Evolutionary conservation across 495 filamentous ascomycete species (phyloP), one percentile per base, ranked within the genome.

Genomic region (Xanthoparmelia taractica): DNA sequence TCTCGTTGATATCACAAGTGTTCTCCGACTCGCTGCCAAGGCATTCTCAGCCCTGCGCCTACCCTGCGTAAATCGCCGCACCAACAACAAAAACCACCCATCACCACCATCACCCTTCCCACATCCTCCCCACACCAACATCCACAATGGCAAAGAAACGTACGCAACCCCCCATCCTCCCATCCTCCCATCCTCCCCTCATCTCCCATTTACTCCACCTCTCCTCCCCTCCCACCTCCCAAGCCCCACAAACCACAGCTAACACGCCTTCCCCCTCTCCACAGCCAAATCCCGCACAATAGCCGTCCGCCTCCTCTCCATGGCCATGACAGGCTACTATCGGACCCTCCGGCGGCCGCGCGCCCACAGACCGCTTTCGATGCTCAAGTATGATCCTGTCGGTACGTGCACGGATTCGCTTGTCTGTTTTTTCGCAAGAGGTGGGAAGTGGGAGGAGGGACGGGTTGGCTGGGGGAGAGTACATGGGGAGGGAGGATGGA

Each of bases 361-460:
- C 58, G 78, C 80, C 31, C 81, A 92, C 63, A 79, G 86, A 45
- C 94, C 95, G 43, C 82, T 97, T 75, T 93, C 89, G 77, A 96
- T 97, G 92, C 80, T 97, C 67, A 99, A 99, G 78, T 97, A 99
- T 74, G 95, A 99, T 77, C 95, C 95, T 63, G 89, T 99, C 69
- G 89, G 96, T 89, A 90, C 76, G 91, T 79, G 29, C 34, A 23
- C 8, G 5, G 4, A 5, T 66, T 29, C 63, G 59, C 18, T 11
- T 23, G n/a, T n/a, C n/a, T n/a, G n/a, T n/a, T n/a, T n/a, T n/a
- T n/a, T n/a, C n/a, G n/a, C n/a, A n/a, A n/a, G n/a, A n/a, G n/a
- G n/a, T n/a, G n/a, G n/a, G n/a, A n/a, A n/a, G n/a, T n/a, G n/a
- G n/a, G n/a, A n/a, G n/a, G n/a, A n/a, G n/a, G n/a, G n/a, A n/a